These are phyloP conservation scores for Chytriomyces sp. DNA, from an alignment of 192 early-diverging fungal species.

Conservation along the genomic window DNA sequence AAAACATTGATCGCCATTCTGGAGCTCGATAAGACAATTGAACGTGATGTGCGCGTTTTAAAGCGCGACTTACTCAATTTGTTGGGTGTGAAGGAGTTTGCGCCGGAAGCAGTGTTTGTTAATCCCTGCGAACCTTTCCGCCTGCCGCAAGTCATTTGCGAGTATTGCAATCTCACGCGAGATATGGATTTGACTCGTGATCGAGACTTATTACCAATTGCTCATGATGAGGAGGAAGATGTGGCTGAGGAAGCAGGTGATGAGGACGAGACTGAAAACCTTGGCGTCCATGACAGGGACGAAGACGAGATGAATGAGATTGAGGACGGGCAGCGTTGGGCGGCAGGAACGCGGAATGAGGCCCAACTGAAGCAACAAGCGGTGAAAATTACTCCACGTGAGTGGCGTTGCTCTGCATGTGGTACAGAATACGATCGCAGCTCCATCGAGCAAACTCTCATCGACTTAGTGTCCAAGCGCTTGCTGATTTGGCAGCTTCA, in stretches of 20 bases:
- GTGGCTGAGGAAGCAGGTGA: background rate
- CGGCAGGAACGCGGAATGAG: background rate
- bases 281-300: constrained; percentile 13
- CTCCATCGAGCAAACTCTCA: constrained; percentile 80
- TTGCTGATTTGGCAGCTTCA: constrained; percentile 84
- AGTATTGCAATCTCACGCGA: constrained; percentile 78
- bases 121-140: constrained; percentile 83
- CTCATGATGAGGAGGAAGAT: background rate
- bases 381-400: background rate
- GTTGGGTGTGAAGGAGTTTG: constrained; percentile 83
- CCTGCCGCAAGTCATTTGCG: constrained; percentile 81
- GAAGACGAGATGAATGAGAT: background rate
- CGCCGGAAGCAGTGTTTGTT: constrained; percentile 70
- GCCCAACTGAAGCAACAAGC: constrained; percentile 24
- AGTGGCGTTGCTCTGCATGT: constrained; percentile 81
- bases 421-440: constrained; percentile 74
- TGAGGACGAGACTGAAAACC: constrained; percentile 26
- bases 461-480: constrained; percentile 69
- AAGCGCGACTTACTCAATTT: constrained; percentile 76
- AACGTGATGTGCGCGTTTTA: constrained; percentile 78
- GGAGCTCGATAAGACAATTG: constrained; percentile 69
- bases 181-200: constrained; percentile 94
- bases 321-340: background rate
- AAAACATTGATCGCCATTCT: constrained; percentile 79
- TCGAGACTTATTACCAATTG: constrained; percentile 59